Evolutionary conservation across 306 rosid genomes (phyloP), one percentile per base, ranked within the genome.

Genomic region (Senna siamea): DNA sequence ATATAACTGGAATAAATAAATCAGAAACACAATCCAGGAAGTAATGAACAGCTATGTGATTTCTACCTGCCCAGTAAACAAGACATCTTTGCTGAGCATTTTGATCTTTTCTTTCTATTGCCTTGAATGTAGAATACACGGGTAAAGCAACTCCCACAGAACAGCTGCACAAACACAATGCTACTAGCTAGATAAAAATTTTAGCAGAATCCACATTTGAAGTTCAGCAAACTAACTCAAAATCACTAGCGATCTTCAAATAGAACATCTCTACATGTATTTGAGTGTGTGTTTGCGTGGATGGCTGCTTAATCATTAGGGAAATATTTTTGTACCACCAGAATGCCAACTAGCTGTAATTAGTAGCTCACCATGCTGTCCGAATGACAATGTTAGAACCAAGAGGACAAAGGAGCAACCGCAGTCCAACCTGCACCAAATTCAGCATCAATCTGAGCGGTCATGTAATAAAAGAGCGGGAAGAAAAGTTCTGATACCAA

Each of bases 51-150:
- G n/a, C 66, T 47, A 8, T 48, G 26, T 1, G 69, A 74, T 17
- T 54, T 9, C 41, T 57, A 91, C 98, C 97, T 74, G 98, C 97
- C 97, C 98, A 93, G 68, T 93, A 93, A 12, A 93, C 18, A 85
- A 93, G 98, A 85, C 93, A 87, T 79, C 81, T 79, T 26, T 88
- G 86, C 74, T 91, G 97, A 48, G 85, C 94, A 81, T 80, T 30
- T 73, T 84, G 82, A 81, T 91, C 89, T 66, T 83, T 88, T 70
- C 75, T 85, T 74, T 93, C 98, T 43, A 93, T 89, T 60, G 98
- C 97, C 88, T 88, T 91, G 80, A 87, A 89, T 30, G 97, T 93
- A 52, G 90, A 86, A 78, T 93, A 91, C n/a, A 93, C 94, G 37
- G 98, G 98, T 73, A 93, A 73, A 74, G 64, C 94, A 81, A 89